phyloP scores from a whole-genome alignment of 805 yeast genomes.

The Candida takata region DNA sequence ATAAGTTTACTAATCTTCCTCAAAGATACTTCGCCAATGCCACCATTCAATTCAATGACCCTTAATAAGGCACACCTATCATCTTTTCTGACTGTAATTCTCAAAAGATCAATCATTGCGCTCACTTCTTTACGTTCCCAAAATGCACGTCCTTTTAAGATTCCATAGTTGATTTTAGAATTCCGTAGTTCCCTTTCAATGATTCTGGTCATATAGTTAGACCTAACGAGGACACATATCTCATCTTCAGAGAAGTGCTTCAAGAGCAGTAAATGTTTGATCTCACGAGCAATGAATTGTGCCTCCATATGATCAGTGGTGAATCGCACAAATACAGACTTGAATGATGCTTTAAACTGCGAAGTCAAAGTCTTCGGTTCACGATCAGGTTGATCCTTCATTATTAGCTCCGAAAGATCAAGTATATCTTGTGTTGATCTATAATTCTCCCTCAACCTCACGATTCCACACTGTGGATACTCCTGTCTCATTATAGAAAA shows the following conservation, averaged over 20 bases:
- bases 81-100: constrained; percentile 49
- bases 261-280: constrained; percentile 38
- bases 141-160: constrained; percentile 69
- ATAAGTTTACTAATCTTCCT: constrained; percentile 7
- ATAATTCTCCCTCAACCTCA: constrained; percentile 63
- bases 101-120: constrained; percentile 54
- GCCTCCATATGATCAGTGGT: constrained; percentile 48
- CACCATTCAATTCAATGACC: constrained; percentile 35
- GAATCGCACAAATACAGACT: constrained; percentile 39
- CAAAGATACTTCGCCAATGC: constrained; percentile 45
- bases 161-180: constrained; percentile 52
- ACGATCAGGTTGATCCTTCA: constrained; percentile 52
- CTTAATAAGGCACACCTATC: constrained; percentile 58
- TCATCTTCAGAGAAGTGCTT: constrained; percentile 50
- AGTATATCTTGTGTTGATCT: constrained; percentile 70
- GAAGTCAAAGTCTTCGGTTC: constrained; percentile 38
- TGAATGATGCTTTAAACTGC: constrained; percentile 34
- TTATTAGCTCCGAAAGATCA: constrained; percentile 53
- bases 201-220: constrained; percentile 51
- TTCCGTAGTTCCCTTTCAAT: constrained; percentile 59
- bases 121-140: constrained; percentile 73
- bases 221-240: constrained; percentile 65
- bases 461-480: constrained; percentile 29
- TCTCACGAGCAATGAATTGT: constrained; percentile 46
- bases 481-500: constrained; percentile 47